A percentile compares a stretch with the other conserved stretches of the same genome.
Conservation (phyloP, 2,329 filamentous ascomycete genomes). For the Harringtonia aguacate region DNA sequence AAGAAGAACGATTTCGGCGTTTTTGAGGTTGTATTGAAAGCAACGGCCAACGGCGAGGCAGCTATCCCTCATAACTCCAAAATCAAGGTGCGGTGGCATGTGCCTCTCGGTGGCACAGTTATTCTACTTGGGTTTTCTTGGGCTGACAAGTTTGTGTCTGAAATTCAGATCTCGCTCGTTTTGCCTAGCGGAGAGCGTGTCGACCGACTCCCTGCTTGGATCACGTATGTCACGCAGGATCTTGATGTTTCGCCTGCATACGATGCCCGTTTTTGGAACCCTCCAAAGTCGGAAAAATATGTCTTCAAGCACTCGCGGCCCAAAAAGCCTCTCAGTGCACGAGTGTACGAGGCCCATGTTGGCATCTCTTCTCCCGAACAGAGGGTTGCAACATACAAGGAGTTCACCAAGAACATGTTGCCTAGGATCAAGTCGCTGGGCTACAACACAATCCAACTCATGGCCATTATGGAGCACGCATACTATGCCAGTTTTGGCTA, state of each 20-base stretch:
- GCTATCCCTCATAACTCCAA: conserved; percentile 90
- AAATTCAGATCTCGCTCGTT: conserved; percentile 67
- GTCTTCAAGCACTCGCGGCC: conserved; percentile 75
- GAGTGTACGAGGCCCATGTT: conserved; percentile 97
- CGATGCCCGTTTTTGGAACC: conserved; percentile 96
- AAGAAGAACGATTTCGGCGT: conserved; percentile 75
- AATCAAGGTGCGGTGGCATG: conserved; percentile 58
- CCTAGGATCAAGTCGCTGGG: conserved; percentile 82
- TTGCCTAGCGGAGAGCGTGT: conserved; percentile 69
- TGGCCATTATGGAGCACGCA: conserved; percentile 99
- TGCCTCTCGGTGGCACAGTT: not conserved
- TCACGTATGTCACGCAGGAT: conserved; percentile 93
- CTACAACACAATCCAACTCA: conserved; percentile 96
- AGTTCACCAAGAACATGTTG: conserved; percentile 88
- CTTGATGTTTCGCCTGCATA: conserved; percentile 82
- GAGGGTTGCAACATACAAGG: conserved; percentile 87
- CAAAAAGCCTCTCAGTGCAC: conserved; percentile 71
- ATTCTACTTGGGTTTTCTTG: not conserved
- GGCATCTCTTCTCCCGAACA: conserved; percentile 90
- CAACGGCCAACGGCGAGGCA: conserved; percentile 56
- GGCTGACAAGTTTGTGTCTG: not conserved
- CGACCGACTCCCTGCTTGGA: conserved; percentile 91
- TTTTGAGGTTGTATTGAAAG: conserved; percentile 71
- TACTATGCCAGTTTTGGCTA: conserved; percentile 99
- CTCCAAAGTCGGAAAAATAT: conserved; percentile 65